Evolutionary conservation across 192 early-diverging fungal species (phyloP), one percentile per base, ranked within the genome.

Genomic region (Backusella luteola): DNA sequence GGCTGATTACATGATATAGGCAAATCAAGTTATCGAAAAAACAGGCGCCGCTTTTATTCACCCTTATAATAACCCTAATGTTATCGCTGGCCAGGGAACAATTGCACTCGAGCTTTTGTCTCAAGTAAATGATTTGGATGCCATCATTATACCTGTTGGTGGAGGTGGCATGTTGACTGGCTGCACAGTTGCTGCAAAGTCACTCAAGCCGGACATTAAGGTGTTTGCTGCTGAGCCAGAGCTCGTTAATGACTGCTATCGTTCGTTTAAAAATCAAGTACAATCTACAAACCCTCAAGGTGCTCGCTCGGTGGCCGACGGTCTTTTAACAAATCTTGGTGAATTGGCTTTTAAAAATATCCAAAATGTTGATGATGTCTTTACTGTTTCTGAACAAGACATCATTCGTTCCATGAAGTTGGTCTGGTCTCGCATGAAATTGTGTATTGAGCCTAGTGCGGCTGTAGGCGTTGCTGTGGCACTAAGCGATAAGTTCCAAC

Each of bases 31-130:
- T 23, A 66, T 67, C 6, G 67, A 53, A 59, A 69, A 75, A 26
- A 89, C 87, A 6, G 88, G 88, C 8, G 88, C 85, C 0, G 75
- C 76, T 3, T 79, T 90, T 35, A 81, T 90, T 34, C 86, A 86
- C 38, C 88, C 89, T 32, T 90, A 80, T 56, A 79, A 90, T 8
- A 73, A 90, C 36, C 77, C 78, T 14, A 39, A 76, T 63, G 85
- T 90, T 12, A 90, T 90, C 67, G 83, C 88, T 38, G 89, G 89
- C 3, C 89, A 90, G 36, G 89, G 89, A 11, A 90, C 89, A n/a
- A 69, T 86, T 8, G 79, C 76, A 52, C 63, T 90, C 9, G 89
- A 90, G 69, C 74, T 90, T 4, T 38, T 90, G n/a, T 32, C 78
- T 1, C 89, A 90, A 77, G 69, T 77, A 12, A 56, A 71, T 44